phyloP scores from a whole-genome alignment of 768 basidiomycete genomes.

The Boletus tomentosulus region DNA sequence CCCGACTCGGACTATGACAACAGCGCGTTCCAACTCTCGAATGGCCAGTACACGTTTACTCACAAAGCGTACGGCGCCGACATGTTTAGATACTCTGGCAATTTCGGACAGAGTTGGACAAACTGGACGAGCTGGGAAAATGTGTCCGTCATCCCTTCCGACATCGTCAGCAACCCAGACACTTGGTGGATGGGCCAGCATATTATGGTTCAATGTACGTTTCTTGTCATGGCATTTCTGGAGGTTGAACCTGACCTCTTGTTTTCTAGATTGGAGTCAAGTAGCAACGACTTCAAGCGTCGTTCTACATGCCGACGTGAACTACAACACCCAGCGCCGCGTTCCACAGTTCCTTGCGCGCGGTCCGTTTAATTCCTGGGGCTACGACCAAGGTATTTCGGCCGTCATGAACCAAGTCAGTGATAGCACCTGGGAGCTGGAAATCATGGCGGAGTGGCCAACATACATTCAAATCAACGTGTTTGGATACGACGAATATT shows the following conservation, averaged over 20 bases:
- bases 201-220: conserved; percentile 83
- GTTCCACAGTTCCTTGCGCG: conserved; percentile 85
- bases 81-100: conserved; percentile 79
- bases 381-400: conserved; percentile 78
- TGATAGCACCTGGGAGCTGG: conserved; percentile 76
- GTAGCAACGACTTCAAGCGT: conserved; percentile 56
- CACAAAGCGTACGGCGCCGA: conserved; percentile 88
- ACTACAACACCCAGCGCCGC: conserved; percentile 59
- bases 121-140: conserved; percentile 78
- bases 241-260: neutral
- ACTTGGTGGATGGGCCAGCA: conserved; percentile 82
- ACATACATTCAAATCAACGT: conserved; percentile 88
- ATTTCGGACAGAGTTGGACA: conserved; percentile 84
- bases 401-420: conserved; percentile 61
- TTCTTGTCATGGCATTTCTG: neutral
- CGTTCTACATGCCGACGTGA: conserved; percentile 75
- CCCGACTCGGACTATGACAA: conserved; percentile 75
- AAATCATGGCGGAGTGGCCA: conserved; percentile 90
- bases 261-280: conserved; percentile 68
- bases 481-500: conserved; percentile 87
- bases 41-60: conserved; percentile 68
- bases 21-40: conserved; percentile 49
- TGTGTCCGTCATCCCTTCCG: conserved; percentile 56
- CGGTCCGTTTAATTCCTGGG: conserved; percentile 90
- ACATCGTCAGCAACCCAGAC: conserved; percentile 43